Conservation (phyloP, 306 rosid genomes). For the Purshia tridentata region DNA sequence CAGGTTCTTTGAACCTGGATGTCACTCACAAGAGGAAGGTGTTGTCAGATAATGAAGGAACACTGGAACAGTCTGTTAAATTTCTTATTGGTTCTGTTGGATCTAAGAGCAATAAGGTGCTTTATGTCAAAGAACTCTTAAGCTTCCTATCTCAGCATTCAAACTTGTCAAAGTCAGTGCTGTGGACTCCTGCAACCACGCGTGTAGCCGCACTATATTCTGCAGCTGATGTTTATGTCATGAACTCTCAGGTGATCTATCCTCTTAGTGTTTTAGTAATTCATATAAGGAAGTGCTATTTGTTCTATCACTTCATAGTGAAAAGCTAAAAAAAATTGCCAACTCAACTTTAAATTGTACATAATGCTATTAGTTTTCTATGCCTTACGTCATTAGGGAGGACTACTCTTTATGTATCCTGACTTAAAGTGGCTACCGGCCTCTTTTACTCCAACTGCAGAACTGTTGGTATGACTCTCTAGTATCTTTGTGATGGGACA, state of each 20-base stretch:
- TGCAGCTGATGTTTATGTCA: slow-evolving; percentile 89
- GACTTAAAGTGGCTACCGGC: too few relatives aligned
- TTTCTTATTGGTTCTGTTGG: slow-evolving; percentile 87
- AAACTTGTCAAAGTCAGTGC: slow-evolving; percentile 69
- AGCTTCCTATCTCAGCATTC: slow-evolving; percentile 57
- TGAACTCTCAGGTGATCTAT: slow-evolving; percentile 79
- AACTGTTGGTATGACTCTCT: too few relatives aligned
- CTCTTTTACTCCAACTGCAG: too few relatives aligned
- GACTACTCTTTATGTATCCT: too few relatives aligned
- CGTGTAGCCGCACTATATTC: slow-evolving; percentile 81
- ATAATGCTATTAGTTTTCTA: not conserved
- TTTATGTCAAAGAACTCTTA: slow-evolving; percentile 64
- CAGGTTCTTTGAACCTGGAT: slow-evolving; percentile 34
- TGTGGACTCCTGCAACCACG: slow-evolving; percentile 85
- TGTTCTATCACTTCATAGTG: not conserved
- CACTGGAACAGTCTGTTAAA: slow-evolving; percentile 42
- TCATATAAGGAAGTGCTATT: not conserved
- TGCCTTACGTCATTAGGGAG: too few relatives aligned
- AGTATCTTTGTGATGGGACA: too few relatives aligned
- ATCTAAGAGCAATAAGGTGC: slow-evolving; percentile 89
- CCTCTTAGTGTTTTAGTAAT: slow-evolving; percentile 1
- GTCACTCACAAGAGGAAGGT: slow-evolving; percentile 36
- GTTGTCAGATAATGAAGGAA: slow-evolving; percentile 33
- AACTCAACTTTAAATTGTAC: not conserved
- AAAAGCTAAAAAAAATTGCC: not conserved